Conservation (phyloP, 202 grass and related monocot species). For the Panicum virgatum region DNA sequence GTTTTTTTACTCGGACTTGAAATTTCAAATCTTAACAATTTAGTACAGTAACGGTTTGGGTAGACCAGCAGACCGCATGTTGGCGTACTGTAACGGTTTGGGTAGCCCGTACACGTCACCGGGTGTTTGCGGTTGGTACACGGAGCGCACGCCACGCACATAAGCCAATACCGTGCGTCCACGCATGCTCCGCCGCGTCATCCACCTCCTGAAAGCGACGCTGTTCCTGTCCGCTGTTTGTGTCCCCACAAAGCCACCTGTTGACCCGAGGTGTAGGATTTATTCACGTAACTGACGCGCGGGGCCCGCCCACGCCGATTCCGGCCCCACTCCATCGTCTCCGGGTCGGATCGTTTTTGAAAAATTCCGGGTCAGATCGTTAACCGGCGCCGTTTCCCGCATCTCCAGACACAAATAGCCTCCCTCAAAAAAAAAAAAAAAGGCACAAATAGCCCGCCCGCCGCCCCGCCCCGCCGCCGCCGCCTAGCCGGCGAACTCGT, state of each 20-base stretch:
- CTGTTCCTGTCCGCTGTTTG: background rate
- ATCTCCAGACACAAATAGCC: too few relatives aligned
- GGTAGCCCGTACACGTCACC: conserved; percentile 10
- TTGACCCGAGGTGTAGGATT: background rate
- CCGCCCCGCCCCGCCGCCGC: too few relatives aligned
- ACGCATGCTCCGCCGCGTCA: conserved; percentile 5
- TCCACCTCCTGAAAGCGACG: background rate
- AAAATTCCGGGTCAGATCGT: too few relatives aligned
- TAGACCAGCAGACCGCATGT: too few relatives aligned
- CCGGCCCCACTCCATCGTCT: background rate
- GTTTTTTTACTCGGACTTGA: too few relatives aligned
- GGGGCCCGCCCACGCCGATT: background rate
- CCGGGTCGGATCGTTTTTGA: background rate
- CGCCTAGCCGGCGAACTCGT: background rate
- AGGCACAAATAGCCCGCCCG: background rate
- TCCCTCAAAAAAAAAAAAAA: too few relatives aligned
- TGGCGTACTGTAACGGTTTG: background rate
- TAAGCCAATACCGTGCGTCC: conserved; percentile 17
- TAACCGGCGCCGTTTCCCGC: conserved; percentile 8
- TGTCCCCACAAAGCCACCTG: background rate
- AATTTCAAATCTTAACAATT: too few relatives aligned
- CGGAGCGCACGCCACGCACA: conserved; percentile 37
- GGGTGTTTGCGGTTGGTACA: background rate
- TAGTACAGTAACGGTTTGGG: too few relatives aligned
- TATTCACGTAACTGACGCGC: background rate